Evolutionary conservation across 768 basidiomycete species (phyloP), one percentile per base, ranked within the genome.

Genomic region (Rickenella mellea): DNA sequence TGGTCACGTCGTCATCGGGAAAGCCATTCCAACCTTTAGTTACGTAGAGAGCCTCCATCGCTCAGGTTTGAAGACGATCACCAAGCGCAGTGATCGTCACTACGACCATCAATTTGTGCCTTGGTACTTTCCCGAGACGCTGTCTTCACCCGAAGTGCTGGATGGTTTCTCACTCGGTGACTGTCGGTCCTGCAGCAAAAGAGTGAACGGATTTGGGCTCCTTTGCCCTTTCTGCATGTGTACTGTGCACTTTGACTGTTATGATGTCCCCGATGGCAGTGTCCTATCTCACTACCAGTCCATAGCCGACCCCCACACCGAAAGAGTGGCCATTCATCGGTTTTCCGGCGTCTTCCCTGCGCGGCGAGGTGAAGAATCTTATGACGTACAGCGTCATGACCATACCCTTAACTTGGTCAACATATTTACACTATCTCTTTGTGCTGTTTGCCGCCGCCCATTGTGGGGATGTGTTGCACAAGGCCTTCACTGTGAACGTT

Each of bases 201-300:
- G 59, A 10, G 71, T 89, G 32, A 55, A 57, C 30, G 85, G 79
- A n/a, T 85, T 83, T 52, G 82, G 78, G 5, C 62, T 92, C 5
- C 57, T 79, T 9, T 90, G 87, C 52, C 70, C 80, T 1, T 69
- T 80, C 38, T 88, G 87, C 58, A 66, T 73, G 55, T 81, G 76
- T 45, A 61, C 68, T 1, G 74, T 85, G 6, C 88, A 92, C 57
- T 75, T 86, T 44, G 76, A 80, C 48, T 92, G 88, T 62, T 88
- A 86, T 51, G 78, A 84, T 49, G 68, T 78, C 45, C 73, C 77
- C 5, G 72, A 74, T 38, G 84, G 83, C 20, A 79, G 71, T 48
- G 66, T 72, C 44, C 57, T 76, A 44, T 55, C 70, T 5, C 70
- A 80, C 48, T 83, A 83, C 48, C 54, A 65, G 15, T 58, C 68